These are phyloP conservation scores for Boletus vermiculosoides DNA, from an alignment of 768 basidiomycete genomes.

Conservation along the genomic window DNA sequence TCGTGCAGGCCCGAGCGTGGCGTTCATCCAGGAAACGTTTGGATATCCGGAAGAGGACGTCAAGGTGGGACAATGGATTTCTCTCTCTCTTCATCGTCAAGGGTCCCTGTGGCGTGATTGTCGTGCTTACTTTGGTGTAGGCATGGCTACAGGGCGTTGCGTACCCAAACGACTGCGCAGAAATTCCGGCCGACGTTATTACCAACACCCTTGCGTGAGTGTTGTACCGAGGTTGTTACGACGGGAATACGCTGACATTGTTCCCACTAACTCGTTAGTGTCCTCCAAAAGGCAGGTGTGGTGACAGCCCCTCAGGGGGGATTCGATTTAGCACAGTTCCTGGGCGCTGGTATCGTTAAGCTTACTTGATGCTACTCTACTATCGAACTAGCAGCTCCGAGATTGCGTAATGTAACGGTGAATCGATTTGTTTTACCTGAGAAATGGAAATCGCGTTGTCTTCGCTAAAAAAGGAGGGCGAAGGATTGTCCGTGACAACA, in stretches of 20 bases:
- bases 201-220: conserved; percentile 67
- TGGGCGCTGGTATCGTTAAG: conserved; percentile 52
- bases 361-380: conserved; percentile 37
- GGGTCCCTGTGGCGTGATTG: not conserved
- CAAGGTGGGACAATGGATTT: conserved; percentile 44
- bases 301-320: conserved; percentile 52
- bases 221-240: not conserved
- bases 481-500: conserved; percentile 12
- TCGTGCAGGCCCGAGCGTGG: conserved; percentile 57
- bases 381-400: not conserved
- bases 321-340: conserved; percentile 55
- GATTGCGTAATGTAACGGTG: not conserved
- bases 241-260: not conserved
- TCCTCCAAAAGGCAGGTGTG: conserved; percentile 75
- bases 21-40: conserved; percentile 76
- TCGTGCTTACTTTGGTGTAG: conserved; percentile 34
- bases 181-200: conserved; percentile 65
- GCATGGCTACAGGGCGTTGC: conserved; percentile 81
- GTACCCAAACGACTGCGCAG: conserved; percentile 66
- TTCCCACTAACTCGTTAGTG: conserved; percentile 39
- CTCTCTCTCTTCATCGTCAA: not conserved
- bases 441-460: not conserved
- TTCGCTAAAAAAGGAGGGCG: conserved; percentile 1
- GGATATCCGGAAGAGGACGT: conserved; percentile 84
- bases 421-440: not conserved